Base-by-base conservation (phyloP, 1,139 yeast genomes). In the Cylindricascospora bacillispora region DNA sequence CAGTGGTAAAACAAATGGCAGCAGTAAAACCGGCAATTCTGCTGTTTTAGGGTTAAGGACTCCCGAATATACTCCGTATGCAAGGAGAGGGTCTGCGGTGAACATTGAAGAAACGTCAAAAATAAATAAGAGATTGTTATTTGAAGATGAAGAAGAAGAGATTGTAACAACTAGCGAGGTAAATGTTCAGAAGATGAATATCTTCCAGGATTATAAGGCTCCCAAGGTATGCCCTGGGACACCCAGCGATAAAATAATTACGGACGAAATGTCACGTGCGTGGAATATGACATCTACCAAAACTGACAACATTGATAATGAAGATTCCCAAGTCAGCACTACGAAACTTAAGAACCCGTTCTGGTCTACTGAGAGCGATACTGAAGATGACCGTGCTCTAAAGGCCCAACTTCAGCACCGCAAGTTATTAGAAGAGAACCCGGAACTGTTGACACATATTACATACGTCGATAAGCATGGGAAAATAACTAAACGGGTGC, bases 171-270 rank as follows among this genome's bases (percentile, higher is more conserved):
- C 24, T 20, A 11, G 32, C 33, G 5, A 35, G 33, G 22, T 30
- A 31, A 15, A 36, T 30, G 13, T n/a, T n/a, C n/a, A n/a, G n/a
- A n/a, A n/a, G n/a, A n/a, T n/a, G n/a, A n/a, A 7, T 22, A 22
- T 7, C 7, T 6, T 7, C 11, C 11, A 7, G 12, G 11, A 22
- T 22, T 22, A n/a, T n/a, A n/a, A n/a, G n/a, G n/a, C n/a, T n/a
- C n/a, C n/a, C n/a, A n/a, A n/a, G n/a, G n/a, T n/a, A n/a, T n/a
- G n/a, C n/a, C 48, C 52, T 2, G 45, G 46, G 3, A 50, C 55
- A 2, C 55, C 55, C 15, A 41, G 40, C 16, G 43, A 47, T 24
- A 42, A 38, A 29, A 33, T 49, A 5, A 42, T 46, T 6, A 40
- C 52, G n/a, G 37, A 34, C 25, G 40, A 43, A 22, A 37, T 40